phyloP scores from a whole-genome alignment of 1,284 basidiomycete genomes.

The Leccinum griseonigrum region DNA sequence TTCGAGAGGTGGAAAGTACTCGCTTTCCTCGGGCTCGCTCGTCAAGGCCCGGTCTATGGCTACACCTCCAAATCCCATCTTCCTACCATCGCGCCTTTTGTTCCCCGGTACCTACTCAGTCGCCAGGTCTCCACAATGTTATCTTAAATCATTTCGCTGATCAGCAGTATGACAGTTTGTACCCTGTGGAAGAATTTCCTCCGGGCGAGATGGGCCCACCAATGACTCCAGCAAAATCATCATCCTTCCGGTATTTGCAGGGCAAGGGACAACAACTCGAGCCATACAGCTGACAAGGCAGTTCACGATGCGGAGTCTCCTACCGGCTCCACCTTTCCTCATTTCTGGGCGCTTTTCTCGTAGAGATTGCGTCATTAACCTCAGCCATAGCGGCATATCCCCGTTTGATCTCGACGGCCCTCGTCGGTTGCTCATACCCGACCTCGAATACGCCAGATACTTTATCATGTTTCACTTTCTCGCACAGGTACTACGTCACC shows the following conservation, averaged over 20 bases:
- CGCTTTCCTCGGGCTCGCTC: conserved; percentile 13
- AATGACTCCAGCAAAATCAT: conserved; percentile 11
- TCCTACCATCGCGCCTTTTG: background rate
- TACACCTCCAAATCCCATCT: conserved; percentile 6
- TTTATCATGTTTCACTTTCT: conserved; percentile 50
- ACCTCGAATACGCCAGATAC: conserved; percentile 38
- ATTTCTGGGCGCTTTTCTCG: conserved; percentile 48
- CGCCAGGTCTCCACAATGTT: conserved; percentile 7
- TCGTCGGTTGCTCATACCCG: conserved; percentile 38
- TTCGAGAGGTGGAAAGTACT: conserved; percentile 19
- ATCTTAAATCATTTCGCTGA: background rate
- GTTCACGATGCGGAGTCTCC: conserved; percentile 38
- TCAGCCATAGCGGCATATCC: conserved; percentile 38
- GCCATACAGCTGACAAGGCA: conserved; percentile 38
- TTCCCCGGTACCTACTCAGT: conserved; percentile 1
- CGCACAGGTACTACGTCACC: conserved; percentile 51
- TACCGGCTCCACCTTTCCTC: conserved; percentile 44
- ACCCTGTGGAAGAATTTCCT: background rate
- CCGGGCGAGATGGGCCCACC: conserved; percentile 7
- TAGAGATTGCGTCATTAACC: conserved; percentile 47
- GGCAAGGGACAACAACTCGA: conserved; percentile 48
- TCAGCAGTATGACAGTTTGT: background rate
- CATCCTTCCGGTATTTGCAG: conserved; percentile 50
- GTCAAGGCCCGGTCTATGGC: conserved; percentile 11
- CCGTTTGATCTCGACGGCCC: conserved; percentile 40